Percentiles rank a stretch among this genome's conserved stretches.
Conservation (phyloP, 1,139 yeast species). For the Pichia sp. region DNA sequence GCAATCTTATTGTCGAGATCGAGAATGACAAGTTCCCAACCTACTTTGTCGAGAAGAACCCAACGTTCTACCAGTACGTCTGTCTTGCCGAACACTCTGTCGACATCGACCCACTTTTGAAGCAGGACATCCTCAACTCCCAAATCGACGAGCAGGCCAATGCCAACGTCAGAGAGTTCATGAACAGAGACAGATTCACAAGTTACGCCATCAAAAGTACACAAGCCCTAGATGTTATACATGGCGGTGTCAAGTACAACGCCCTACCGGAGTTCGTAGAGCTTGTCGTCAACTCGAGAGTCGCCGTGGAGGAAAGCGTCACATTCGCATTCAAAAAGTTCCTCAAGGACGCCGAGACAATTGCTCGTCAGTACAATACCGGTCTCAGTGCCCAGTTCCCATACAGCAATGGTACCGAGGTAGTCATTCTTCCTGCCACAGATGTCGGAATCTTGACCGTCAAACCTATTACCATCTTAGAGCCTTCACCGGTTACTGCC, state of each 20-base stretch:
- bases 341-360: conserved; percentile 31
- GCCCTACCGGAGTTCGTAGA: conserved; percentile 69
- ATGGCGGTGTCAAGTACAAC: conserved; percentile 68
- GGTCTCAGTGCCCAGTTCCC: conserved; percentile 37
- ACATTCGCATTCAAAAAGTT: conserved; percentile 28
- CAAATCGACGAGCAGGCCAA: conserved; percentile 39
- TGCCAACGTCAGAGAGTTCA: conserved; percentile 34
- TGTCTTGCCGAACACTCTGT: conserved; percentile 43
- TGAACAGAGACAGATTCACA: conserved; percentile 29
- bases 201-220: conserved; percentile 55
- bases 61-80: conserved; percentile 39
- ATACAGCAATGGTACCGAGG: conserved; percentile 26
- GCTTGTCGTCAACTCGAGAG: conserved; percentile 35
- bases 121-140: conserved; percentile 37
- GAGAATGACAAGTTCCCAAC: conserved; percentile 38
- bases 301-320: conserved; percentile 37
- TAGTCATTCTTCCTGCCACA: conserved; percentile 36
- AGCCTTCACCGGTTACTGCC: conserved; percentile 50
- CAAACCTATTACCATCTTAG: conserved; percentile 33
- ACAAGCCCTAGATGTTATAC: conserved; percentile 63
- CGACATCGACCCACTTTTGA: conserved; percentile 33
- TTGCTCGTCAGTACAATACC: conserved; percentile 44
- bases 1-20: conserved; percentile 38
- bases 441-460: conserved; percentile 46
- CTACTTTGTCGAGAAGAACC: conserved; percentile 39